These are phyloP conservation scores for Gossypium australe DNA, from an alignment of 345 rosid species.

Conservation along the genomic window DNA sequence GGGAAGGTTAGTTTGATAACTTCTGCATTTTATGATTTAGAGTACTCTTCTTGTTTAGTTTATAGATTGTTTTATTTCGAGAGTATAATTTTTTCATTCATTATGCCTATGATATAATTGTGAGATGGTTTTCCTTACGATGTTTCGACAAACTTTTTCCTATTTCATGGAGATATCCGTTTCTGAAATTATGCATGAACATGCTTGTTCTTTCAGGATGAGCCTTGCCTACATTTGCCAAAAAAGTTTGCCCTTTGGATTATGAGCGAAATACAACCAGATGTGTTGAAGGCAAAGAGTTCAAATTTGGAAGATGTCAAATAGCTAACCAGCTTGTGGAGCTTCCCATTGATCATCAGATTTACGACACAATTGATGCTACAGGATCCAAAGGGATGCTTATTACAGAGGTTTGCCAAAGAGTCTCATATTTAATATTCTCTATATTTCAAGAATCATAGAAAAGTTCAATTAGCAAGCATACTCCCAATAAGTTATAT, in stretches of 20 bases:
- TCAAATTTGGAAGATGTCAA: constrained; percentile 64
- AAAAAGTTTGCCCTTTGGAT: constrained; percentile 36
- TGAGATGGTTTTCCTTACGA: background rate
- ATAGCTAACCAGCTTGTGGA: constrained; percentile 63
- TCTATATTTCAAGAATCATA: background rate
- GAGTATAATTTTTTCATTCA: background rate
- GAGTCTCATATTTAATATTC: background rate
- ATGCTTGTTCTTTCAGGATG: constrained; percentile 34
- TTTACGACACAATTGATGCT: constrained; percentile 74
- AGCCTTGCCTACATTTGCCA: constrained; percentile 51
- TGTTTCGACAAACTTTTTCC: background rate
- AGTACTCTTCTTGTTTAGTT: background rate
- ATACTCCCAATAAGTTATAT: background rate
- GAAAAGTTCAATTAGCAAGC: background rate
- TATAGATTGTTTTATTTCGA: background rate
- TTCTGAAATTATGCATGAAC: constrained; percentile 9
- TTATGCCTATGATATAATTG: background rate
- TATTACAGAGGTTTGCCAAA: constrained; percentile 52
- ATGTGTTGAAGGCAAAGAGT: constrained; percentile 28
- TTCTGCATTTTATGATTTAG: background rate
- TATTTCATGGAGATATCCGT: background rate
- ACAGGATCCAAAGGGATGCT: constrained; percentile 59
- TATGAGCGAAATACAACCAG: constrained; percentile 27
- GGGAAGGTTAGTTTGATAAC: constrained; percentile 43
- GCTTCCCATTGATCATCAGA: constrained; percentile 74